Evolutionary conservation across 2,329 filamentous ascomycete species (phyloP).

Genomic region (Neonectria magnoliae): DNA sequence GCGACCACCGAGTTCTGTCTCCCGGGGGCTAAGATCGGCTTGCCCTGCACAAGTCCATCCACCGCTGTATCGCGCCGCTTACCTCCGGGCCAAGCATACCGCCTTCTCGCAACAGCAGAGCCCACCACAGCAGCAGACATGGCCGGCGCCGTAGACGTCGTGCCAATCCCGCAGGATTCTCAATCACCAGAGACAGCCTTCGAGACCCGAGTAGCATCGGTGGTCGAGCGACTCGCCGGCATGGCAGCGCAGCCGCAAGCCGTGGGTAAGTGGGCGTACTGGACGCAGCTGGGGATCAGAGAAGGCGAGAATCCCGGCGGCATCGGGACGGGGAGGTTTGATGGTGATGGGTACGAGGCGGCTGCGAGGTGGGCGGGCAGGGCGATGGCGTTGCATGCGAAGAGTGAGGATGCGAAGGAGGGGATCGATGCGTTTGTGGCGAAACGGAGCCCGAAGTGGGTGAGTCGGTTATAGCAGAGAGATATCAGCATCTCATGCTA

Average conservation of each 20-base stretch:
- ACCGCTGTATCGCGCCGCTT: conserved; percentile 36
- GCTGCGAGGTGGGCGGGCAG: conserved; percentile 35
- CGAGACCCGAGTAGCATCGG: conserved; percentile 21
- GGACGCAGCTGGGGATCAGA: conserved; percentile 34
- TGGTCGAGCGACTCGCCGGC: conserved; percentile 18
- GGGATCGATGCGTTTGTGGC: conserved; percentile 36
- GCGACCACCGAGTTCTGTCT: conserved; percentile 32
- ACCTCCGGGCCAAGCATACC: conserved; percentile 25
- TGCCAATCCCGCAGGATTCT: not conserved
- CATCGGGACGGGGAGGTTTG: not conserved
- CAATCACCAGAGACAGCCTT: not conserved
- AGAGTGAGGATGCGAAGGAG: conserved; percentile 36
- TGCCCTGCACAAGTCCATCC: conserved; percentile 39
- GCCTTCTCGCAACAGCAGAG: conserved; percentile 33
- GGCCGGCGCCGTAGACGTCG: conserved; percentile 32
- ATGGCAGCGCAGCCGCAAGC: conserved; percentile 37
- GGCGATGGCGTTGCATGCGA: conserved; percentile 39
- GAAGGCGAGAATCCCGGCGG: not conserved
- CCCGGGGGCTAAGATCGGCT: conserved; percentile 35
- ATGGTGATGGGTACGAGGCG: conserved; percentile 34
- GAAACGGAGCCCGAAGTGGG: conserved; percentile 31
- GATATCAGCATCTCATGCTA: no score
- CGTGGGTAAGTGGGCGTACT: conserved; percentile 39
- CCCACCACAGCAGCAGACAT: conserved; percentile 25
- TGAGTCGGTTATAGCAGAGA: conserved; percentile 1